Conservation (phyloP, 164 flowering plant species). For the Annona cherimola region DNA sequence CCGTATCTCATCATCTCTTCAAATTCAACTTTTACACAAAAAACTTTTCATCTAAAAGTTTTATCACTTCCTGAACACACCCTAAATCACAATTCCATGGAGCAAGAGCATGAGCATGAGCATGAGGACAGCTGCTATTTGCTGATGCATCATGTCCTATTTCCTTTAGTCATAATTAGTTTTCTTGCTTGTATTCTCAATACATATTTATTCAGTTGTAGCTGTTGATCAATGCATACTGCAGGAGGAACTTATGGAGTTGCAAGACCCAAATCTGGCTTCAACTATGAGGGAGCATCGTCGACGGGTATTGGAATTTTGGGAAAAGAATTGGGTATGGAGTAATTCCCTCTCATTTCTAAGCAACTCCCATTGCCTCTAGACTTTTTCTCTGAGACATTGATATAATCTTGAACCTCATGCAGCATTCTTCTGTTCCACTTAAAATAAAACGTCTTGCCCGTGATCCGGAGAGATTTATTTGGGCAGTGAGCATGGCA, state of each 20-base stretch:
- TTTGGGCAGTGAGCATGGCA: constrained; percentile 87
- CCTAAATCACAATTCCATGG: background rate
- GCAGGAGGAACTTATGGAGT: constrained; percentile 58
- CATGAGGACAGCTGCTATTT: background rate
- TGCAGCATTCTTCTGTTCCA: constrained; percentile 75
- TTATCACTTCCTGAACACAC: too few species aligned
- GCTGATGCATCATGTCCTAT: background rate
- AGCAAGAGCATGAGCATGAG: background rate
- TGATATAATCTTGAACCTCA: constrained; percentile 8
- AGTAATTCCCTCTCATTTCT: constrained; percentile 3
- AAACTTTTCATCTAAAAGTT: too few species aligned
- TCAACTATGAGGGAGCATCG: constrained; percentile 59
- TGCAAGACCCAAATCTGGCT: constrained; percentile 76
- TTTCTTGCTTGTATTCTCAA: background rate
- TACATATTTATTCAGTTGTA: background rate
- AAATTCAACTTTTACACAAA: too few species aligned
- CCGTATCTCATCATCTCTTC: too few species aligned
- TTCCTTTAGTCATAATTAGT: background rate
- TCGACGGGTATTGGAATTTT: constrained; percentile 64
- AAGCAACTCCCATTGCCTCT: background rate
- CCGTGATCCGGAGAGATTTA: constrained; percentile 82
- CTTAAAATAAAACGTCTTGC: constrained; percentile 92
- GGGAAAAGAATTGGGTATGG: constrained; percentile 93
- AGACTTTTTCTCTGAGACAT: constrained; percentile 9
- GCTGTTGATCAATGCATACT: background rate